Evolutionary conservation across 139 green algal genomes (phyloP), one percentile per base, ranked within the genome.

Genomic region (Ettlia oleoabundans): DNA sequence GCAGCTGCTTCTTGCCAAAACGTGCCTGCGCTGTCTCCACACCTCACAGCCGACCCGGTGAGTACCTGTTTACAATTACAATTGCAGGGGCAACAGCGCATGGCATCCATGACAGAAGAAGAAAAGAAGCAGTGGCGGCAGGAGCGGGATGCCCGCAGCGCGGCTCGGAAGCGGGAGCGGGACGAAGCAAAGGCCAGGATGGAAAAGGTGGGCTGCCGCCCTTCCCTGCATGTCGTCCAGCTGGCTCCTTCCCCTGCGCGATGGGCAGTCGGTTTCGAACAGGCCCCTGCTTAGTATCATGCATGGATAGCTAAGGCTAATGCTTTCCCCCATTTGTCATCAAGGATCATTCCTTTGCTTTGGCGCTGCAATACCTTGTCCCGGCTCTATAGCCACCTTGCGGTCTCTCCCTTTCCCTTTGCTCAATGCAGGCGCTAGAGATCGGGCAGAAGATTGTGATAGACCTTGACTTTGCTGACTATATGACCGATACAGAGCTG

Each of bases 391-490:
- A n/a, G n/a, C n/a, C n/a, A n/a, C 47, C 15, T 10, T 58, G 10
- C 15, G 47, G 13, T 58, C 13, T 58, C 15, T 58, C 47, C 47
- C 15, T 58, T 10, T 58, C 15, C 18, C 41, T 78, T 8, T 9
- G 33, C 5, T 2, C 58, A 32, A 47, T 67, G 38, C 66, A 83
- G 67, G 75, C 51, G 28, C 52, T 82, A 47, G 30, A 66, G 43
- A 30, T 35, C 41, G 53, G 85, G 22, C 89, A 94, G 81, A 75
- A 84, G 53, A 68, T 97, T 3, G 79, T 94, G 9, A 87, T 97
- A 15, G 94, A 97, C 74, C 79, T 96, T 19, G 92, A 92, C 58
- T 97, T 95, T 81, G 84, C 84, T 26, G 62, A 88, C 10, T 58
- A 87, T 30, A 97, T 97, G 94, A 87, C 64, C 19, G 78, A 90